Percentiles rank a stretch among this genome's conserved stretches.
Evolutionary conservation across 148 eudicot species (phyloP).

Genomic region (Spergularia bocconei): DNA sequence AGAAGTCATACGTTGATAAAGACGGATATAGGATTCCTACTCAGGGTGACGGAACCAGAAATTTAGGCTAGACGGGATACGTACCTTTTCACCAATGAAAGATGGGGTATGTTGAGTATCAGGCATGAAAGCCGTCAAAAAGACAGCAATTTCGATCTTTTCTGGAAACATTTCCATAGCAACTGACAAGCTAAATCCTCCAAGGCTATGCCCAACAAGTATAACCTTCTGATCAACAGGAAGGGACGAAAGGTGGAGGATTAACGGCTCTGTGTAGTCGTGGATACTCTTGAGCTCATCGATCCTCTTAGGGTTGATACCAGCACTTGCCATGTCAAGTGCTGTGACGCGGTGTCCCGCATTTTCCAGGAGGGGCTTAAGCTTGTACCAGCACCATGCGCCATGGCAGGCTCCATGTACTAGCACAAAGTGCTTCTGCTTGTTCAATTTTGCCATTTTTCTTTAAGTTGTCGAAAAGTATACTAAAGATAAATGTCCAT

Average conservation of each 20-base stretch:
- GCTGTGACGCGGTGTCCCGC: constrained; percentile 33
- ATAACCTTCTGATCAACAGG: constrained; percentile 32
- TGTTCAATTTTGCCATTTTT: neutral
- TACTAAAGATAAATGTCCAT: no score
- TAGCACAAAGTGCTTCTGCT: constrained; percentile 33
- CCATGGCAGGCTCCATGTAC: constrained; percentile 41
- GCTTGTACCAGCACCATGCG: constrained; percentile 49
- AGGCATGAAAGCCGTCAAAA: constrained; percentile 37
- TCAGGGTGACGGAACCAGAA: no score
- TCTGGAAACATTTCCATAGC: constrained; percentile 29
- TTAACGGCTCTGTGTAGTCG: constrained; percentile 36
- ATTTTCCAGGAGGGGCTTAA: constrained; percentile 24
- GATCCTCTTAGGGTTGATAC: constrained; percentile 18
- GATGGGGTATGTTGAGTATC: constrained; percentile 28
- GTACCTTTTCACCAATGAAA: constrained; percentile 31
- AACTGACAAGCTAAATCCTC: constrained; percentile 27
- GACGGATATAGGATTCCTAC: no score
- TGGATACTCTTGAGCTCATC: constrained; percentile 19
- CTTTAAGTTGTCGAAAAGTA: neutral
- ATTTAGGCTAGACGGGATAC: neutral
- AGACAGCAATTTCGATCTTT: constrained; percentile 34
- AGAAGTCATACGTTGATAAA: no score
- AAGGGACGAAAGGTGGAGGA: constrained; percentile 19
- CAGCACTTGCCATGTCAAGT: constrained; percentile 36
- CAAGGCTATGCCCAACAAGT: constrained; percentile 43